Evolutionary conservation across 371 early-diverging fungal species (phyloP).

Genomic region (Mucor saturninus): DNA sequence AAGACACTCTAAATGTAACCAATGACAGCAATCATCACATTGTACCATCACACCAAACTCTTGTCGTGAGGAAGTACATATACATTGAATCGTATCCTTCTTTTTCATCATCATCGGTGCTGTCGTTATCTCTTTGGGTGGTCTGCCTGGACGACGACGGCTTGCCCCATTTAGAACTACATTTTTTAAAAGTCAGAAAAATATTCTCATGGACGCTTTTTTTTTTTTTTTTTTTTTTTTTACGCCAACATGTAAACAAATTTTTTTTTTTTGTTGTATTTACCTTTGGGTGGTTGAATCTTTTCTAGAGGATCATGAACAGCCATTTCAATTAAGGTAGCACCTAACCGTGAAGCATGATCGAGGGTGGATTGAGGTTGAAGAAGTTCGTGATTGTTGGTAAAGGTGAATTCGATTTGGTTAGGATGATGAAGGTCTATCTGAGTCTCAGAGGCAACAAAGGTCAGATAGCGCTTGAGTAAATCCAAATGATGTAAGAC

Average conservation of each 20-base stretch:
- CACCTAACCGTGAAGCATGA: slow-evolving; percentile 23
- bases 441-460: slow-evolving; percentile 37
- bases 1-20: slow-evolving; percentile 64
- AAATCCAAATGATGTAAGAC: slow-evolving; percentile 34
- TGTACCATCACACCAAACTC: slow-evolving; percentile 62
- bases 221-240: too few species aligned
- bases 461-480: slow-evolving; percentile 42
- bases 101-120: background rate
- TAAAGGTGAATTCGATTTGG: background rate
- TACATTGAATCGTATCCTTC: slow-evolving; percentile 37
- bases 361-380: background rate
- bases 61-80: slow-evolving; percentile 56
- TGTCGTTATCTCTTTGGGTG: slow-evolving; percentile 16
- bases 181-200: background rate
- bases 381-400: background rate
- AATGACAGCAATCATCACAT: slow-evolving; percentile 59
- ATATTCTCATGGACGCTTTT: background rate
- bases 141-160: slow-evolving; percentile 31
- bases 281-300: slow-evolving; percentile 1
- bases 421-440: slow-evolving; percentile 10
- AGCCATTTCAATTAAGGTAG: slow-evolving; percentile 36
- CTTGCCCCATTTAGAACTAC: slow-evolving; percentile 1
- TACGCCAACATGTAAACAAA: too few species aligned
- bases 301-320: slow-evolving; percentile 24
- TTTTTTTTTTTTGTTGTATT: too few species aligned